A percentile compares a stretch with the other conserved stretches of the same genome.
Conservation (phyloP, 768 basidiomycete genomes). For the Collybiopsis luxurians region DNA sequence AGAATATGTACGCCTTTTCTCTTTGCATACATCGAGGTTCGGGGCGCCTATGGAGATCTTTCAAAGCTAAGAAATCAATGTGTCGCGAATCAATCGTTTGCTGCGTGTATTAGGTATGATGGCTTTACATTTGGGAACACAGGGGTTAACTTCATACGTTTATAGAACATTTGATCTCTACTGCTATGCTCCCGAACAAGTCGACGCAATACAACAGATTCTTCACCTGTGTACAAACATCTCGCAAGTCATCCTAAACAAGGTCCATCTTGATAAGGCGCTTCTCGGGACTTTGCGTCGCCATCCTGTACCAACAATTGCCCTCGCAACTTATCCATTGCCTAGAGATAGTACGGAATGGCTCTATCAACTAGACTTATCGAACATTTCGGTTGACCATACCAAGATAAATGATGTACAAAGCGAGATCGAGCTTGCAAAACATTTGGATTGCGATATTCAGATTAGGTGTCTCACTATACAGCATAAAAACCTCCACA, state of each 20-base stretch:
- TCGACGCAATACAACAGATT: neutral
- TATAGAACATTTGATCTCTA: neutral
- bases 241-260: neutral
- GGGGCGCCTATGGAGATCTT: neutral
- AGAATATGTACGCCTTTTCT: constrained; percentile 6
- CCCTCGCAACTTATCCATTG: neutral
- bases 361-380: neutral
- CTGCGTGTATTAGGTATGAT: neutral
- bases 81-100: neutral
- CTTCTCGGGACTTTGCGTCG: neutral
- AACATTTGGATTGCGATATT: neutral
- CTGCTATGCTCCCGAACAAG: neutral
- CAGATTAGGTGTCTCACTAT: neutral
- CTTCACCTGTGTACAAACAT: neutral
- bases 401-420: neutral
- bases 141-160: neutral
- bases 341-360: neutral
- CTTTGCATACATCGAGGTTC: constrained; percentile 3
- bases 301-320: neutral
- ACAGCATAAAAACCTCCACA: neutral
- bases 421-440: neutral
- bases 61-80: neutral
- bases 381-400: neutral
- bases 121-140: neutral
- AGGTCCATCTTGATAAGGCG: neutral